Conservation (phyloP, 1,284 basidiomycete genomes). For the Ceraceosorus guamensis region DNA sequence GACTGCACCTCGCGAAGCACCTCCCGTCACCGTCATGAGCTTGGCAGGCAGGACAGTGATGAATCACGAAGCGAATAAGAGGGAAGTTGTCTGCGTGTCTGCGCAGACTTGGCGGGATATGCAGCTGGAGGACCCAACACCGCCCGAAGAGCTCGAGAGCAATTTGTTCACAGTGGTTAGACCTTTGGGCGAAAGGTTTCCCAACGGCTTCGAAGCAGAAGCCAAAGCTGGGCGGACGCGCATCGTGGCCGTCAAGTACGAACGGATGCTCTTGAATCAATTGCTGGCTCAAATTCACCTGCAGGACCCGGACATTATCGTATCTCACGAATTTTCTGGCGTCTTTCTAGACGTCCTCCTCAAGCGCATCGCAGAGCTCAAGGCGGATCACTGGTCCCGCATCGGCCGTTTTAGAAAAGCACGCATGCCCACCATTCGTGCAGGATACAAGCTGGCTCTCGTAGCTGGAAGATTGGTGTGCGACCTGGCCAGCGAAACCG, state of each 20-base stretch:
- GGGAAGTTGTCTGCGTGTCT: constrained; percentile 81
- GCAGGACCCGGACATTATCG: constrained; percentile 86
- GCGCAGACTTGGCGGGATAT: constrained; percentile 72
- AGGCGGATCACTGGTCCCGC: constrained; percentile 77
- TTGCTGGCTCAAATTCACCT: constrained; percentile 75
- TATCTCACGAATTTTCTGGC: constrained; percentile 92
- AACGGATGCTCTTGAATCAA: constrained; percentile 76
- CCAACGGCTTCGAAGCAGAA: constrained; percentile 66
- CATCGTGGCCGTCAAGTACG: constrained; percentile 64
- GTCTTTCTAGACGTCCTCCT: constrained; percentile 83
- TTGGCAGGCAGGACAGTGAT: constrained; percentile 83
- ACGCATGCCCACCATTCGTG: constrained; percentile 68
- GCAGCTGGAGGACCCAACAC: constrained; percentile 42
- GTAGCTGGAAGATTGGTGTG: constrained; percentile 79
- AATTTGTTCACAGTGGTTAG: constrained; percentile 82
- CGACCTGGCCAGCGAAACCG: constrained; percentile 87
- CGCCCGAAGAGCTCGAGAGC: constrained; percentile 61
- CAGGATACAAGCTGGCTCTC: constrained; percentile 73
- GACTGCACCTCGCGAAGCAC: constrained; percentile 68
- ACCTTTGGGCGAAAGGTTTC: constrained; percentile 77
- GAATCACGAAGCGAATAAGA: constrained; percentile 86
- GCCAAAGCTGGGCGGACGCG: constrained; percentile 54
- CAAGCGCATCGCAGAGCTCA: constrained; percentile 72
- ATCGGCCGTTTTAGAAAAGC: constrained; percentile 83
- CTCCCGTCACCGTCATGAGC: constrained; percentile 85